phyloP scores from a whole-genome alignment of 2,329 filamentous ascomycete genomes.

The Claviceps pusilla region DNA sequence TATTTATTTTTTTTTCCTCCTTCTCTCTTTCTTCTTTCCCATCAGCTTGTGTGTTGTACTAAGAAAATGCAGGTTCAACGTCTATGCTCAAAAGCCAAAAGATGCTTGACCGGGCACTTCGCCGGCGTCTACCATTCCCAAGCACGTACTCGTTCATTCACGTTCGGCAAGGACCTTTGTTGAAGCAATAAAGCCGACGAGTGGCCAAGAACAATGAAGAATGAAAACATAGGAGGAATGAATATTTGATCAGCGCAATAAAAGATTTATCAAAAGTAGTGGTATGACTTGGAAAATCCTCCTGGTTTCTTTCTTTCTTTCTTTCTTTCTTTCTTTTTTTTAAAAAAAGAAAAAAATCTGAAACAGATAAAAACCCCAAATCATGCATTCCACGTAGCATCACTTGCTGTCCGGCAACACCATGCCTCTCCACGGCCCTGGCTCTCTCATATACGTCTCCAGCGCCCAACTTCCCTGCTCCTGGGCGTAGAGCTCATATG shows the following conservation, averaged over 20 bases:
- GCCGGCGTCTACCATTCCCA: background rate
- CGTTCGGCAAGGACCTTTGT: background rate
- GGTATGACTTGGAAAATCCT: too few relatives aligned
- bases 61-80: background rate
- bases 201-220: too few relatives aligned
- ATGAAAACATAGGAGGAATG: background rate
- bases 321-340: too few relatives aligned
- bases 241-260: background rate
- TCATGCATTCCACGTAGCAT: background rate
- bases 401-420: background rate
- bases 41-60: background rate
- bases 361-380: background rate
- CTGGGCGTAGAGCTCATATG: slow-evolving; percentile 9
- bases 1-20: background rate
- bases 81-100: slow-evolving; percentile 1
- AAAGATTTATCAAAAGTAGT: too few relatives aligned
- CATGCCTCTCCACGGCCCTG: background rate
- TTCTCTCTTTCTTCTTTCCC: background rate
- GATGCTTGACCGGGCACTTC: background rate
- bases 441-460: background rate
- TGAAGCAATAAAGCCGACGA: too few relatives aligned
- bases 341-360: background rate
- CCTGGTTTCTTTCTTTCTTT: too few relatives aligned
- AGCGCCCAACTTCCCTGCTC: slow-evolving; percentile 1
- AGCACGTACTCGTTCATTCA: background rate